Conservation (phyloP, 768 basidiomycete species). For the Amanita thiersii region DNA sequence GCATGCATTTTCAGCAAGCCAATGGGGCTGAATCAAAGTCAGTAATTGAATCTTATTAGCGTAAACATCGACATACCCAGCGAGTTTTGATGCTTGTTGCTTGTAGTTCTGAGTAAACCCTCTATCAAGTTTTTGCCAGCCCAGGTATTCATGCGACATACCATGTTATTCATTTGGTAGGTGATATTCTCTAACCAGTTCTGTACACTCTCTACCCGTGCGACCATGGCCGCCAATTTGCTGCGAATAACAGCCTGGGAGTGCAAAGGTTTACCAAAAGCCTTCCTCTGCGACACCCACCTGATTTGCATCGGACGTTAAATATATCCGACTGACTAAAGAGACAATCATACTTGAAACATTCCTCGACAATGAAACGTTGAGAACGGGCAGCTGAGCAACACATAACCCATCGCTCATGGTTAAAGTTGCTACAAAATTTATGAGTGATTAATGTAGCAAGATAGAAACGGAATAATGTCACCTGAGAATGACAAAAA, state of each 20-base stretch:
- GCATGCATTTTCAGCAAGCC: slow-evolving; percentile 65
- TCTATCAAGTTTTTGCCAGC: neutral
- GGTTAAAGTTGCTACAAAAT: slow-evolving; percentile 74
- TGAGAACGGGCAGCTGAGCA: slow-evolving; percentile 64
- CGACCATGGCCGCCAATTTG: slow-evolving; percentile 81
- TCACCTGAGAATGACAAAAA: slow-evolving; percentile 41
- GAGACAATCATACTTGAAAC: slow-evolving; percentile 35
- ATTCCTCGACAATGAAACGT: slow-evolving; percentile 45
- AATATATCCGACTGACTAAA: slow-evolving; percentile 1
- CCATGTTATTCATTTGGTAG: slow-evolving; percentile 83
- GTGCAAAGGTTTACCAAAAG: slow-evolving; percentile 82
- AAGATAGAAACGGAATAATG: slow-evolving; percentile 6
- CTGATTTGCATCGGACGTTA: slow-evolving; percentile 23
- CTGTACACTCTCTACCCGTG: slow-evolving; percentile 57
- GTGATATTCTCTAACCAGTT: slow-evolving; percentile 81
- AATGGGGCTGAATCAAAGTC: slow-evolving; percentile 39
- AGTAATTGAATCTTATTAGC: slow-evolving; percentile 1
- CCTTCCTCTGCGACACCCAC: slow-evolving; percentile 84
- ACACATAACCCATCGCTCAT: slow-evolving; percentile 91
- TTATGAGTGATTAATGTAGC: slow-evolving; percentile 3
- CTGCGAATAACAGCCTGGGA: slow-evolving; percentile 82
- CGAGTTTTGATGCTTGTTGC: slow-evolving; percentile 66
- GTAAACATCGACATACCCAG: slow-evolving; percentile 39
- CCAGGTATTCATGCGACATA: slow-evolving; percentile 8
- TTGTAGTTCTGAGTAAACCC: slow-evolving; percentile 44